A percentile compares a stretch with the other conserved stretches of the same genome.
These are phyloP conservation scores for Climacium dendroides DNA, from an alignment of 225 moss, liverwort and hornwort species.

Conservation along the genomic window DNA sequence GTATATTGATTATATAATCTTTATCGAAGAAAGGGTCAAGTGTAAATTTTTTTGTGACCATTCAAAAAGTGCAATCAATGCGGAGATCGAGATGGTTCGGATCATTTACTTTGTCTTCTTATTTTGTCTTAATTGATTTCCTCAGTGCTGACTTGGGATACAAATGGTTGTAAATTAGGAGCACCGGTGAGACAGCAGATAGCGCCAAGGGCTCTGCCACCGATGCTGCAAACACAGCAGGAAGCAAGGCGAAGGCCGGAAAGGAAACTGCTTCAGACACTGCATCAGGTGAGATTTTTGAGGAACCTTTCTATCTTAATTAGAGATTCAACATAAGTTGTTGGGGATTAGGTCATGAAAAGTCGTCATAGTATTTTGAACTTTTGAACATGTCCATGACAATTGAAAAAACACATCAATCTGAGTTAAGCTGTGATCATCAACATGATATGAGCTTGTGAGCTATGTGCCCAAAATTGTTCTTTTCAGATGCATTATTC, in stretches of 20 bases:
- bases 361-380: not conserved
- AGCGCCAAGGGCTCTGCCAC: not conserved
- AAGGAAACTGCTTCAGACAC: not conserved
- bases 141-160: not conserved
- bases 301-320: no score
- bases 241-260: slow-evolving; percentile 1
- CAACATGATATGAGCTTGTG: not conserved
- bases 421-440: no score
- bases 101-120: no score
- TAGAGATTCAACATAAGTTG: not conserved
- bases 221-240: not conserved
- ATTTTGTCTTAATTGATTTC: no score
- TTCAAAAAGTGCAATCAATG: no score
- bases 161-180: not conserved
- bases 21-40: no score
- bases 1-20: no score
- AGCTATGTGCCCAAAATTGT: not conserved
- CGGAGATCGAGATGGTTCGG: not conserved
- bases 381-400: not conserved
- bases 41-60: not conserved
- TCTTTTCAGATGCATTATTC: not conserved
- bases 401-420: not conserved
- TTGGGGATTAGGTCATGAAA: not conserved
- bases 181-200: not conserved
- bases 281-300: not conserved